A percentile compares a stretch with the other conserved stretches of the same genome.
Conservation (phyloP, 1,284 basidiomycete species). For the Peniophora sp. region DNA sequence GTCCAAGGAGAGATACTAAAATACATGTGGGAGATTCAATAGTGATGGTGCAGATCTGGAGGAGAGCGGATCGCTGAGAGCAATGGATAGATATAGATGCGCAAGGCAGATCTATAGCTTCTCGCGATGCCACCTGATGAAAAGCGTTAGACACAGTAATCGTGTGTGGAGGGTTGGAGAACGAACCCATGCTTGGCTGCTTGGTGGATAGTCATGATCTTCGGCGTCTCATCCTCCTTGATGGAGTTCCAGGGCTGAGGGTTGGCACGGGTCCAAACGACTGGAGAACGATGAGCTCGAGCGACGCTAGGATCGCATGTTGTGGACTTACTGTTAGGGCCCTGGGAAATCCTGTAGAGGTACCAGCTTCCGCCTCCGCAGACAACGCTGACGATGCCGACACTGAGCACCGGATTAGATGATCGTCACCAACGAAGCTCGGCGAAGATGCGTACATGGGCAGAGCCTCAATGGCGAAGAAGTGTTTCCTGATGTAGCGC, state of each 20-base stretch:
- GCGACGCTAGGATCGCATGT: background rate
- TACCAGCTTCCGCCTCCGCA: background rate
- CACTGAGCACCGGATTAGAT: background rate
- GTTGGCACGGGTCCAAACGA: background rate
- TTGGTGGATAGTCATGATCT: background rate
- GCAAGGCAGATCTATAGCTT: no score
- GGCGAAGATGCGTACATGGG: background rate
- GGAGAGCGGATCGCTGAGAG: no score
- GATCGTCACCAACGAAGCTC: background rate
- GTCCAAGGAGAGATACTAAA: no score
- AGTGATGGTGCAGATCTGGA: no score
- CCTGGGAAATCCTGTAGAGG: background rate
- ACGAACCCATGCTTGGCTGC: background rate
- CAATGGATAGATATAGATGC: no score
- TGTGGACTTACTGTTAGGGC: background rate
- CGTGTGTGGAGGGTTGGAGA: no score
- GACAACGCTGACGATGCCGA: background rate
- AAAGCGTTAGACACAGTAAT: no score
- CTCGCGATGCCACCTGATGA: no score
- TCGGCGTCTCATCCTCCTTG: background rate
- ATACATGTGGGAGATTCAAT: no score
- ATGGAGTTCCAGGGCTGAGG: background rate
- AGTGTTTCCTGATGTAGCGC: background rate
- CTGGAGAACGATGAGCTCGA: background rate
- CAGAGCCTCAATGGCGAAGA: background rate